Evolutionary conservation across 2,329 filamentous ascomycete genomes (phyloP).

Genomic region (Fonsecaea pugnacius): DNA sequence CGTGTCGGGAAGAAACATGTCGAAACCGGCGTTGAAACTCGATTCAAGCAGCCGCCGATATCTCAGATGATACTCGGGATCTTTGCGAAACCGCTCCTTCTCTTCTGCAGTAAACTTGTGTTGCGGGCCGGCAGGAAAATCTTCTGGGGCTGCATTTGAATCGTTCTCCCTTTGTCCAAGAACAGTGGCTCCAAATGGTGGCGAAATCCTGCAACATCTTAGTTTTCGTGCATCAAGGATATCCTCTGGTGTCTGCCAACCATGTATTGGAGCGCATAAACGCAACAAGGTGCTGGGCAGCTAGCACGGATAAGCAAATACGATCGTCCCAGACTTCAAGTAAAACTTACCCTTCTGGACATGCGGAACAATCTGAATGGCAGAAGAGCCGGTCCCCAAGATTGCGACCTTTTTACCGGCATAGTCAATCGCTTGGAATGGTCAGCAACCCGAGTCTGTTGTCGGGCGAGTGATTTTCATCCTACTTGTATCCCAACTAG

Average conservation of each 20-base stretch:
- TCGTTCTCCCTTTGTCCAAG: too few species aligned
- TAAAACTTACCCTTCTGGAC: constrained; percentile 2
- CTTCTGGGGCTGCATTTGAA: too few species aligned
- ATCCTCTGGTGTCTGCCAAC: too few species aligned
- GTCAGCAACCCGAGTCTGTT: too few species aligned
- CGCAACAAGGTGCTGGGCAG: too few species aligned
- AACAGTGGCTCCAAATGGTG: too few species aligned
- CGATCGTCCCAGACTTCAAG: too few species aligned
- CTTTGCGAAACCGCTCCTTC: constrained; percentile 43
- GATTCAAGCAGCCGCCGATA: constrained; percentile 52
- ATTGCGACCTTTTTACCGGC: constrained; percentile 23
- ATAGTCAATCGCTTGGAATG: constrained; percentile 7
- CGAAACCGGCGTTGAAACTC: constrained; percentile 50
- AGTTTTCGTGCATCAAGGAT: too few species aligned
- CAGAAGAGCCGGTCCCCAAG: constrained; percentile 27
- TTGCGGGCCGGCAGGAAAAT: constrained; percentile 3
- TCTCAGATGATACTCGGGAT: constrained; percentile 48
- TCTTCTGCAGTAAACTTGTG: constrained; percentile 14
- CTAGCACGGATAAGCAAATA: too few species aligned
- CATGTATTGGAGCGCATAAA: too few species aligned
- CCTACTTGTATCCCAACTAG: constrained; percentile 46
- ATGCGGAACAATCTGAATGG: constrained; percentile 22
- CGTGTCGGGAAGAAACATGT: constrained; percentile 50
- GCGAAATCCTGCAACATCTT: too few species aligned
- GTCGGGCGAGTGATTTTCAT: too few species aligned